Evolutionary conservation across 2,329 filamentous ascomycete species (phyloP).

Genomic region (Hawksworthiomyces lignivorus): DNA sequence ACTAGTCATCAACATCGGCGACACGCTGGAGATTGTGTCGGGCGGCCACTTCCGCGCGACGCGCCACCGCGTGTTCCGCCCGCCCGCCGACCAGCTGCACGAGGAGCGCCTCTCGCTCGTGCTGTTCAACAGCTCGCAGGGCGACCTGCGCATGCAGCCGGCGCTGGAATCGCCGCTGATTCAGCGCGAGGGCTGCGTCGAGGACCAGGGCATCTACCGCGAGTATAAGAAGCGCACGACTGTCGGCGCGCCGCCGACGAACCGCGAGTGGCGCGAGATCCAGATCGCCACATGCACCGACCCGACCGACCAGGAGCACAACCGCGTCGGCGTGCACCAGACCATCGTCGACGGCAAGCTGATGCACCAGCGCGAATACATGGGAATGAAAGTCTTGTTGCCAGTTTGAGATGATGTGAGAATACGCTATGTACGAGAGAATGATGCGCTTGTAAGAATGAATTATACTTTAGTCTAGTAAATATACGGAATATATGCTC

Average conservation of each 20-base stretch:
- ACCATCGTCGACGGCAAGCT: conserved; percentile 35
- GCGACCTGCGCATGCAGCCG: conserved; percentile 34
- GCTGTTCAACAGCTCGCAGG: conserved; percentile 37
- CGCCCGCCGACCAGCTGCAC: conserved; percentile 32
- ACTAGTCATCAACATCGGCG: conserved; percentile 42
- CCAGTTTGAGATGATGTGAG: conserved; percentile 33
- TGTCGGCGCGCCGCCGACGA: conserved; percentile 33
- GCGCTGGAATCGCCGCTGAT: conserved; percentile 25
- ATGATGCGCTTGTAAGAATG: no score
- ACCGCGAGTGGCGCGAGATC: conserved; percentile 40
- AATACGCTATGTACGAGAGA: no score
- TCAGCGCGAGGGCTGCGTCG: conserved; percentile 32
- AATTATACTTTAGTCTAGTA: no score
- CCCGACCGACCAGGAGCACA: conserved; percentile 32
- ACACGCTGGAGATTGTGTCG: conserved; percentile 36
- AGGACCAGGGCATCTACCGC: conserved; percentile 36
- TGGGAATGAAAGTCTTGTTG: conserved; percentile 37
- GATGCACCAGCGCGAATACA: conserved; percentile 38
- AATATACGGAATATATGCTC: no score
- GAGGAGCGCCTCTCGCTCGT: conserved; percentile 34
- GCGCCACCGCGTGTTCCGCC: conserved; percentile 33
- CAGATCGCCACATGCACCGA: conserved; percentile 37
- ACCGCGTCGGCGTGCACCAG: conserved; percentile 34
- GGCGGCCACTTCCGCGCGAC: conserved; percentile 40
- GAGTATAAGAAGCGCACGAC: conserved; percentile 36